Evolutionary conservation across 306 rosid species (phyloP).

Genomic region (Cucumis cinereus): DNA sequence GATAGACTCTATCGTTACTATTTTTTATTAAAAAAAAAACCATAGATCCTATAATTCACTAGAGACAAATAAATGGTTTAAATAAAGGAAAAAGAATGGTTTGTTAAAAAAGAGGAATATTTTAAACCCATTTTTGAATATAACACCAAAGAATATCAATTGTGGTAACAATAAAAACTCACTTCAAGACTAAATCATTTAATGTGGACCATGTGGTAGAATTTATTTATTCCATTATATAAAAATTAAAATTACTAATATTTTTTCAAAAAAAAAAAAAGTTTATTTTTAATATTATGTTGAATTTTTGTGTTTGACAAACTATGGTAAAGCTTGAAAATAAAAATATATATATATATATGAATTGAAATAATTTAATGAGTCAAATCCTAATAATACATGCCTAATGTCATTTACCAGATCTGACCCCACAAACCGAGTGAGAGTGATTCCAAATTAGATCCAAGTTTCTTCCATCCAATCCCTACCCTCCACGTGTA

Average conservation of each 20-base stretch:
- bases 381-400: not conserved
- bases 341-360: not conserved
- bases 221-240: too few relatives aligned
- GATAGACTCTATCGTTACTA: too few relatives aligned
- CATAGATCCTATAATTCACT: not conserved
- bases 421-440: conserved; percentile 5
- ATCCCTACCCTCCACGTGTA: not conserved
- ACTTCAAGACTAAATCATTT: not conserved
- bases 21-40: too few relatives aligned
- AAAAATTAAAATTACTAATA: too few relatives aligned
- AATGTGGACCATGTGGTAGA: too few relatives aligned
- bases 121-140: not conserved
- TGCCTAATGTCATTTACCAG: not conserved
- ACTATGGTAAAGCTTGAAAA: not conserved
- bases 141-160: not conserved
- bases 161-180: not conserved
- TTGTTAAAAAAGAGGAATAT: not conserved
- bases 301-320: not conserved
- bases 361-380: not conserved
- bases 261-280: too few relatives aligned
- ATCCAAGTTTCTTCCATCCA: not conserved
- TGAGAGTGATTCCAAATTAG: not conserved
- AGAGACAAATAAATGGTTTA: not conserved
- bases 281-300: not conserved
- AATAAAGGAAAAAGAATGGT: not conserved